These are phyloP conservation scores for Plectosphaerella plurivora DNA, from an alignment of 2,329 filamentous ascomycete genomes.

Conservation along the genomic window DNA sequence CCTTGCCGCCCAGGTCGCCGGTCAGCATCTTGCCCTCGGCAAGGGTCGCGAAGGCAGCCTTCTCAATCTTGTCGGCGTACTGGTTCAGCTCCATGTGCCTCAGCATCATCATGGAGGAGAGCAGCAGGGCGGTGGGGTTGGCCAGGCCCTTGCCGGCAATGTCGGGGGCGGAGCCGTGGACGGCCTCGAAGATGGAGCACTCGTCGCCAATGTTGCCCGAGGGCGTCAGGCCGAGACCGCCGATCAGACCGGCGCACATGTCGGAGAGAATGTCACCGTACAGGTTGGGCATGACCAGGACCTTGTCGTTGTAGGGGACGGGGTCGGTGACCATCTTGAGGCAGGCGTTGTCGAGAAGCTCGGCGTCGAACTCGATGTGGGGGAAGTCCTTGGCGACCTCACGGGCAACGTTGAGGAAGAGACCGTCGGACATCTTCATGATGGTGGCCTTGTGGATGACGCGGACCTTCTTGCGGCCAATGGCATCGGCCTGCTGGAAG, in stretches of 20 bases:
- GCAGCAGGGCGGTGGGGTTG: conserved; percentile 93
- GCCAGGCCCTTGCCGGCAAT: conserved; percentile 94
- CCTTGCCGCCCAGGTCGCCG: conserved; percentile 91
- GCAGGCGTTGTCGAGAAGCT: conserved; percentile 98
- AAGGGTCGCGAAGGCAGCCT: conserved; percentile 90
- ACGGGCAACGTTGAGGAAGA: conserved; percentile 85
- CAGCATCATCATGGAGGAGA: conserved; percentile 99
- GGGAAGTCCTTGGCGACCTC: conserved; percentile 94
- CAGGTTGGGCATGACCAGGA: conserved; percentile 95
- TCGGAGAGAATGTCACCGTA: conserved; percentile 99
- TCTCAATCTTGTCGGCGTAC: conserved; percentile 85
- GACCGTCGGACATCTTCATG: conserved; percentile 99
- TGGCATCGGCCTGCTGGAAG: conserved; percentile 93
- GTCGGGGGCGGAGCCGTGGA: conserved; percentile 95
- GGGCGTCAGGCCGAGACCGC: conserved; percentile 92
- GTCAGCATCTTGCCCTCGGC: conserved; percentile 96
- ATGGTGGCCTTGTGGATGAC: conserved; percentile 99
- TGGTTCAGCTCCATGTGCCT: conserved; percentile 91
- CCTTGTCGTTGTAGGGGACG: conserved; percentile 96
- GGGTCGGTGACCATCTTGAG: conserved; percentile 98
- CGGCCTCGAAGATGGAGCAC: conserved; percentile 99
- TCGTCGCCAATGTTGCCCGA: conserved; percentile 98
- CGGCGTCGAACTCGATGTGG: conserved; percentile 90
- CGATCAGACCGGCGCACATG: conserved; percentile 98
- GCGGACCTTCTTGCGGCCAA: conserved; percentile 94